These are phyloP conservation scores for Stephania cephalantha DNA, from an alignment of 164 flowering plant genomes.

Conservation along the genomic window DNA sequence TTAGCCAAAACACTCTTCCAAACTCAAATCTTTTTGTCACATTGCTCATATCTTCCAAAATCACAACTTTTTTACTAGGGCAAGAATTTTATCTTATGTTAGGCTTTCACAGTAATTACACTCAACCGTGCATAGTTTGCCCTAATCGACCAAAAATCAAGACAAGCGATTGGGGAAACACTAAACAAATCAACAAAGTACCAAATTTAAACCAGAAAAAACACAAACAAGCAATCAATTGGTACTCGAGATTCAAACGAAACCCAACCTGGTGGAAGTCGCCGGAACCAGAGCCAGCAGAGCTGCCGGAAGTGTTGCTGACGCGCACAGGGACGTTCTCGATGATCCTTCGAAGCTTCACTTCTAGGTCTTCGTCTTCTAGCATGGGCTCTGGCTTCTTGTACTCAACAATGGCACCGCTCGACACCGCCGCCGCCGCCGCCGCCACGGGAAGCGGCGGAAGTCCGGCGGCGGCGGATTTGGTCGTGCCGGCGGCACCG, in stretches of 20 bases:
- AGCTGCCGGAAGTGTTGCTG: slow-evolving; percentile 96
- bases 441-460: slow-evolving; percentile 40
- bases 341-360: slow-evolving; percentile 87
- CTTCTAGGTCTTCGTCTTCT: slow-evolving; percentile 85
- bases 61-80: background rate
- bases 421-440: slow-evolving; percentile 19
- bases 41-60: too few relatives aligned
- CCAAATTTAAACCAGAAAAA: background rate
- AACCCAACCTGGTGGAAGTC: slow-evolving; percentile 85
- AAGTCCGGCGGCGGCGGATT: slow-evolving; percentile 8
- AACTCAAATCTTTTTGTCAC: too few relatives aligned
- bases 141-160: background rate
- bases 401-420: slow-evolving; percentile 86
- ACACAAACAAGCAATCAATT: background rate
- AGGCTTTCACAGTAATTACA: background rate
- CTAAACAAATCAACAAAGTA: background rate
- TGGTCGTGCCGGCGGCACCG: slow-evolving; percentile 20
- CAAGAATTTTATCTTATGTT: background rate
- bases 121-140: background rate
- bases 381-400: slow-evolving; percentile 24
- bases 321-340: slow-evolving; percentile 97
- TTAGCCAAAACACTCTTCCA: too few relatives aligned
- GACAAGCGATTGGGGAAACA: background rate
- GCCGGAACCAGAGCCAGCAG: slow-evolving; percentile 99
- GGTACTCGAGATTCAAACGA: background rate